Evolutionary conservation across 2,329 filamentous ascomycete genomes (phyloP), one percentile per base, ranked within the genome.

Genomic region (Phialemoniopsis sp.): DNA sequence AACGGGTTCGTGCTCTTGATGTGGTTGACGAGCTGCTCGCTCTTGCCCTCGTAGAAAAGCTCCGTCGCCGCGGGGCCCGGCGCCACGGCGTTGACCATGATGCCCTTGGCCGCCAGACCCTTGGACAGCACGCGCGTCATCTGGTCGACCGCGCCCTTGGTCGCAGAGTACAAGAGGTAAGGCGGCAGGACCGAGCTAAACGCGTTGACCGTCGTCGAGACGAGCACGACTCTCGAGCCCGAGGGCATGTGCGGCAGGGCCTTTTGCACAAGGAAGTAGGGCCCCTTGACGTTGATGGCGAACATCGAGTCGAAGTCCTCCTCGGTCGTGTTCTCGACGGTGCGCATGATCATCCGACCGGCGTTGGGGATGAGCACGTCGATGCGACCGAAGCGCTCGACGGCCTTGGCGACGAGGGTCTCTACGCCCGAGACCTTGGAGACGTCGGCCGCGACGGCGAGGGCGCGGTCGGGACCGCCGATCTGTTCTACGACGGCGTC

Each of bases 331-430:
- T 78, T 65, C 6, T 67, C 54, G 21, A 26, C 21, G 21, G 21
- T 26, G 52, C 67, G 76, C 56, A 72, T 69, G 29, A 71, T 10
- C 21, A 26, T 26, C 6, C 21, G 21, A 10, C 21, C 21, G 4
- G 74, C 77, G 51, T 81, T 80, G 55, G 80, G 80, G 43, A 80
- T 70, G 3, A 81, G 60, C 7, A 80, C 63, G 40, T 72, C 55
- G 16, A 80, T 54, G 17, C 50, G 58, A 18, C 66, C 64, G 42
- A 59, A 70, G 21, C 21, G 21, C 21, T 6, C 21, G 21, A 26
- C 21, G 6, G 21, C 21, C 21, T 6, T 10, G 21, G 21, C 6
- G 6, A 26, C 21, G 21, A 26, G 21, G 21, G 6, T 6, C 21
- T 26, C 21, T 6, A 26, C 10, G 21, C 10, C 21, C 6, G 21